Conservation (phyloP, 1,284 basidiomycete species). For the Stygiomarasmius scandens region DNA sequence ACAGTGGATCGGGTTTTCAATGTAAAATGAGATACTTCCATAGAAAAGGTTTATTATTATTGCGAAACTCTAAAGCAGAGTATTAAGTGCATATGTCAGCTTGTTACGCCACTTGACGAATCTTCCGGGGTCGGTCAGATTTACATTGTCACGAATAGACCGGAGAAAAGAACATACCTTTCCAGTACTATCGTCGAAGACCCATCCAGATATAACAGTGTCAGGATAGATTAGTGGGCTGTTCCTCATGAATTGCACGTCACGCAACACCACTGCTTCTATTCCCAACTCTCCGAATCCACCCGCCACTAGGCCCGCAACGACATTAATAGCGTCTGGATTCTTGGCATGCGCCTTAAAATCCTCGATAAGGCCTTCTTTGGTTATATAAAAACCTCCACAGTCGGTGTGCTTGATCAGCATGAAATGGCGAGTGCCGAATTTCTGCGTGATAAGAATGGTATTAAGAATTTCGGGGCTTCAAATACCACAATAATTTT, state of each 20-base stretch:
- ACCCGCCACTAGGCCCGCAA: background rate
- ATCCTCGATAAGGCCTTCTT: background rate
- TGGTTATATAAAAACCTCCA: background rate
- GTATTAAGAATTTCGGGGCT: background rate
- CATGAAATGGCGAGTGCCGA: background rate
- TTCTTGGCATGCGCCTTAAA: background rate
- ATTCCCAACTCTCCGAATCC: background rate
- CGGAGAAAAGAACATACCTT: background rate
- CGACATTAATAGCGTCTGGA: background rate
- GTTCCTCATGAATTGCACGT: background rate
- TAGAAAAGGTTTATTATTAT: background rate
- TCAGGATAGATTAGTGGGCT: background rate
- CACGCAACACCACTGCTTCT: background rate
- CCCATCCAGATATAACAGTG: background rate
- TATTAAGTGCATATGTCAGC: background rate
- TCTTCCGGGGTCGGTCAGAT: background rate
- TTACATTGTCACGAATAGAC: background rate
- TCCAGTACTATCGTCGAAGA: background rate
- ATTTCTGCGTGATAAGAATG: background rate
- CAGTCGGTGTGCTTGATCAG: background rate
- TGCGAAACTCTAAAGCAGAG: background rate
- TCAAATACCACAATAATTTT: background rate
- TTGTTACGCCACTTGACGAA: background rate
- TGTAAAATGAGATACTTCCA: background rate
- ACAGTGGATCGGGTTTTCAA: no score